Evolutionary conservation across 257 asterid species (phyloP).

Genomic region (Jasminum sambac): DNA sequence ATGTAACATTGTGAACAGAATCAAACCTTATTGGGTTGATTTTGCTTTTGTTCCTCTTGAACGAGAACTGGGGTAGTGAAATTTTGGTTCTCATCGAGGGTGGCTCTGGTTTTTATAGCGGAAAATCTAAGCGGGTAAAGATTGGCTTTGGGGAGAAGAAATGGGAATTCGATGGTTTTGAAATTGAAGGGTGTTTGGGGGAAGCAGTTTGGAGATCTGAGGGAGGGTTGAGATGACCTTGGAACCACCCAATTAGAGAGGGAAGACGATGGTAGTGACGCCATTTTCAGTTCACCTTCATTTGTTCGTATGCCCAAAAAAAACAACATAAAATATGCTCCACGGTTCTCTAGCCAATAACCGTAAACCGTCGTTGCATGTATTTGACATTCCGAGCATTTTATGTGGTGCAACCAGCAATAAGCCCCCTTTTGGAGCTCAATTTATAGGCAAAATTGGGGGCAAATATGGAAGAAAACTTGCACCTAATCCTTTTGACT

Average conservation of each 20-base stretch:
- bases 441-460: too few relatives aligned
- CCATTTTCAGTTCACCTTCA: constrained; percentile 2
- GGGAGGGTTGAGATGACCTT: constrained; percentile 29
- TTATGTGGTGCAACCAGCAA: too few relatives aligned
- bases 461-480: too few relatives aligned
- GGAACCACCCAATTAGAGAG: constrained; percentile 28
- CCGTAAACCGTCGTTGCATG: too few relatives aligned
- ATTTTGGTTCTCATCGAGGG: constrained; percentile 40
- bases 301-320: background rate
- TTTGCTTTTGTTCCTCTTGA: constrained; percentile 28
- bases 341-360: too few relatives aligned
- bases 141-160: constrained; percentile 11
- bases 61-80: constrained; percentile 36
- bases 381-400: too few relatives aligned
- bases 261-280: constrained; percentile 6
- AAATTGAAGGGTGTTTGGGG: constrained; percentile 17
- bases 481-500: too few relatives aligned
- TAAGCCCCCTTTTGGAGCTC: too few relatives aligned
- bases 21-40: constrained; percentile 43
- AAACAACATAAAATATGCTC: too few relatives aligned
- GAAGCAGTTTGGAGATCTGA: constrained; percentile 21
- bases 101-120: constrained; percentile 30
- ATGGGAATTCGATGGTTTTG: constrained; percentile 11
- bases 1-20: background rate
- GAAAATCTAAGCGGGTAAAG: constrained; percentile 26